These are phyloP conservation scores for Ganoderma multipileum DNA, from an alignment of 1,284 basidiomycete genomes.

Conservation along the genomic window DNA sequence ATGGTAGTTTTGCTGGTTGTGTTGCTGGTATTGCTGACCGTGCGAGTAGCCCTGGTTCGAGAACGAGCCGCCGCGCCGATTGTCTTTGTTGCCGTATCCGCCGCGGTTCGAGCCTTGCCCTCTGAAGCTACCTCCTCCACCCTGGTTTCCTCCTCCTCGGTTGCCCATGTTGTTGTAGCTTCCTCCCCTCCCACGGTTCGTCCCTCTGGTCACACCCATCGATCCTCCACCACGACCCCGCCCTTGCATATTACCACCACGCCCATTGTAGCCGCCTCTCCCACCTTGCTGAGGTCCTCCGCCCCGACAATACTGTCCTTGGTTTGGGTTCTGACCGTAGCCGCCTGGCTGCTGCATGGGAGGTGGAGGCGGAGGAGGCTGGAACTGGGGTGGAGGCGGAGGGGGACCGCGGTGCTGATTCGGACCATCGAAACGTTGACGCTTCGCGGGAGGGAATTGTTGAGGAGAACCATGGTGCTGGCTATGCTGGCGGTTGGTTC, in stretches of 20 bases:
- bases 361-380: conserved; percentile 48
- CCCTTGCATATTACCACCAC: conserved; percentile 44
- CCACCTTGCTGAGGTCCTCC: conserved; percentile 50
- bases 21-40: conserved; percentile 47
- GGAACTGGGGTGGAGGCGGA: conserved; percentile 48
- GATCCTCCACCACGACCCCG: conserved; percentile 55
- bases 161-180: conserved; percentile 48
- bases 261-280: conserved; percentile 49
- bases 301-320: conserved; percentile 46
- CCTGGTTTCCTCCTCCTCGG: conserved; percentile 42
- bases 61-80: conserved; percentile 71
- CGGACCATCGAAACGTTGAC: conserved; percentile 84
- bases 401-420: conserved; percentile 52
- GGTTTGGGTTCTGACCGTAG: conserved; percentile 28
- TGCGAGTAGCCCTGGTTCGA: conserved; percentile 42
- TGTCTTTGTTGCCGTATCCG: conserved; percentile 62
- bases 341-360: conserved; percentile 39
- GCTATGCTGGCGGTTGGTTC: conserved; percentile 52
- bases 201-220: conserved; percentile 53
- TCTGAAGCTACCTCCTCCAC: conserved; percentile 47
- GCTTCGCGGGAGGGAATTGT: conserved; percentile 80
- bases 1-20: conserved; percentile 30
- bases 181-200: conserved; percentile 46
- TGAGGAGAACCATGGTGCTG: conserved; percentile 70
- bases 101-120: conserved; percentile 69